Evolutionary conservation across 108 stramenopile genomes (phyloP).

Genomic region (Pseudonitzschia pungens): DNA sequence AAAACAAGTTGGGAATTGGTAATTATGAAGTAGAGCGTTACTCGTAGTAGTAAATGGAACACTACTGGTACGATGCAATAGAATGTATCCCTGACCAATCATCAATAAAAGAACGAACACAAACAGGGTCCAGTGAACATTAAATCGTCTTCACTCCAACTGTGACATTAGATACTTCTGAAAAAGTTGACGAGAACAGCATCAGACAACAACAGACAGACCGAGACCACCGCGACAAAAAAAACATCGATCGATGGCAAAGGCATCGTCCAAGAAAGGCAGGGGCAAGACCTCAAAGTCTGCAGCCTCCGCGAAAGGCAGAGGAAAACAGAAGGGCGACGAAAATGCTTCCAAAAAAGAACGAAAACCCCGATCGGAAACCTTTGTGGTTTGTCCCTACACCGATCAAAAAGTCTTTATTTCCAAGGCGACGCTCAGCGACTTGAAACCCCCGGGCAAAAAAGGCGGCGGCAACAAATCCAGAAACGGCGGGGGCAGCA

Average conservation of each 20-base stretch:
- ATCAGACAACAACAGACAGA: too few species aligned
- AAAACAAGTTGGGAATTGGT: too few species aligned
- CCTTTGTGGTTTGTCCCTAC: constrained; percentile 26
- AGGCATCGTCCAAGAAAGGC: background rate
- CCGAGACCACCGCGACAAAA: background rate
- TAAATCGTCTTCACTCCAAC: background rate
- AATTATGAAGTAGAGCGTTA: too few species aligned
- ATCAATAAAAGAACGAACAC: background rate
- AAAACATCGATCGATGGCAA: constrained; percentile 4
- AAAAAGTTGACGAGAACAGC: background rate
- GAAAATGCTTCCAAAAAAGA: background rate
- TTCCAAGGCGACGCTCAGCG: constrained; percentile 27
- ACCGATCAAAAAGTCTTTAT: constrained; percentile 38
- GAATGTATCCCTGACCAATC: background rate
- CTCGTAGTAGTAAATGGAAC: too few species aligned
- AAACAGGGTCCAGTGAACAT: background rate
- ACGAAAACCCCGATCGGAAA: constrained; percentile 8
- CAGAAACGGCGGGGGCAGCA: too few species aligned
- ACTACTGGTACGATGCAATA: too few species aligned
- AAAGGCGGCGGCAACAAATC: constrained; percentile 14
- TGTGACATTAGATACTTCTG: background rate
- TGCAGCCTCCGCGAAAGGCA: constrained; percentile 5
- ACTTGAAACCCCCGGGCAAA: constrained; percentile 18
- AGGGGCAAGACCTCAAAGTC: background rate
- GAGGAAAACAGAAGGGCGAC: background rate